Evolutionary conservation across 2,329 filamentous ascomycete genomes (phyloP), one percentile per base, ranked within the genome.

Genomic region (Sarocladium brachiariae): DNA sequence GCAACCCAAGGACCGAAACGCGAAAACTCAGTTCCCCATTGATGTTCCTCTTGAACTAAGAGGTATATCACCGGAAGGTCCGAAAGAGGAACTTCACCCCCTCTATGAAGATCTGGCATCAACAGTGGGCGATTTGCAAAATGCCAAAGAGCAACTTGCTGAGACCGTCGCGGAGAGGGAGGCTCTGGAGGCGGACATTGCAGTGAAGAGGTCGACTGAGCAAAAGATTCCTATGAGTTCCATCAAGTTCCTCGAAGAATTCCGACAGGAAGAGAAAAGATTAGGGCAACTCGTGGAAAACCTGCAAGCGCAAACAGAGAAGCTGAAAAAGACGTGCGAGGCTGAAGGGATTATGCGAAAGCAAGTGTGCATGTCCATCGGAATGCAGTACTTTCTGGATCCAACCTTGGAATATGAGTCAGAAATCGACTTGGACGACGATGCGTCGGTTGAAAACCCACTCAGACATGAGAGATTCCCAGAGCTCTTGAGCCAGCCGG

Each of bases 401-500:
- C 66, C 64, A 1, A 59, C 63, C 11, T 55, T 60, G 19, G 59
- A 56, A 31, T 65, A 66, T 38, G 71, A 73, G 25, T 25, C 21
- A 24, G 73, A 75, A 47, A 65, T 77, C 50, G 59, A 65, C 18
- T 65, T 78, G 19, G 64, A 65, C 13, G 61, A 64, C 14, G 56
- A 54, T 30, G 53, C 53, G 2, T 27, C 51, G 3, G 63, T 61
- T 9, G 52, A 58, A 45, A 53, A 50, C 2, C 55, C 56, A 9
- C 59, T 75, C 4, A 65, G 65, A 7, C 70, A 76, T 54, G 57
- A 65, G 7, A 56, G 58, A 8, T 77, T 77, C 49, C 63, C 72
- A 7, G 62, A 70, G 23, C 63, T 80, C 7, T 62, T 78, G n/a
- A 72, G 73, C 6, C 74, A 73, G 39, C 75, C 74, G 1, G 66